Percentiles rank a stretch among this genome's conserved stretches.
Conservation (phyloP, 345 rosid genomes). For the Eucalyptus curtisii region DNA sequence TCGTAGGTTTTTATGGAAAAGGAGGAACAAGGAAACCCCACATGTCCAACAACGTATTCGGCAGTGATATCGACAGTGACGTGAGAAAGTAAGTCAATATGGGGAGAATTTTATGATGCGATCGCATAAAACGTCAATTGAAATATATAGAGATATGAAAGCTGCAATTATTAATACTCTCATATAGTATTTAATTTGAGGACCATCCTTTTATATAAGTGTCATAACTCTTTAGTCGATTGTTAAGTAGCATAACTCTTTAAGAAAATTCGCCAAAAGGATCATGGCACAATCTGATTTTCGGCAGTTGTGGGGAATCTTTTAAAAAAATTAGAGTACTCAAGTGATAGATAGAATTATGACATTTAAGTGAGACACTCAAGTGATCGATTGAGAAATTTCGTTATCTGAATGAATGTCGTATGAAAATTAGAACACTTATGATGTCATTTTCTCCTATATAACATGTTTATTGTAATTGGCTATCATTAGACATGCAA, state of each 20-base stretch:
- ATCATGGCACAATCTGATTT: neutral
- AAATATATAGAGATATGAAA: neutral
- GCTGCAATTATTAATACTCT: rapidly evolving
- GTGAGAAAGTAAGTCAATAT: neutral
- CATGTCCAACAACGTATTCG: neutral
- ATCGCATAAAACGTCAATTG: neutral
- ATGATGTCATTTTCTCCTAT: neutral
- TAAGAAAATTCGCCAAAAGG: neutral
- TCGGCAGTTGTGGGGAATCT: neutral
- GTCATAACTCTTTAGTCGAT: neutral
- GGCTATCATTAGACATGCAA: neutral
- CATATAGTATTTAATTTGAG: rapidly evolving
- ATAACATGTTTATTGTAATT: neutral
- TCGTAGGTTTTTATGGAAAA: neutral
- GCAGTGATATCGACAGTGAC: neutral
- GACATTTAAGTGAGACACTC: neutral
- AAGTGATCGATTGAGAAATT: neutral
- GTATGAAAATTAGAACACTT: neutral
- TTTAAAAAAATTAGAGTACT: neutral
- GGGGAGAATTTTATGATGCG: neutral
- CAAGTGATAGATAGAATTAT: neutral
- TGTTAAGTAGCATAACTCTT: neutral
- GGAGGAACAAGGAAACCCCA: neutral
- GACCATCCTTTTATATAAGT: neutral
- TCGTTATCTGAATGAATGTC: rapidly evolving